Evolutionary conservation across 2,329 filamentous ascomycete species (phyloP), one percentile per base, ranked within the genome.

Genomic region (Reticulascus tulasneorum): DNA sequence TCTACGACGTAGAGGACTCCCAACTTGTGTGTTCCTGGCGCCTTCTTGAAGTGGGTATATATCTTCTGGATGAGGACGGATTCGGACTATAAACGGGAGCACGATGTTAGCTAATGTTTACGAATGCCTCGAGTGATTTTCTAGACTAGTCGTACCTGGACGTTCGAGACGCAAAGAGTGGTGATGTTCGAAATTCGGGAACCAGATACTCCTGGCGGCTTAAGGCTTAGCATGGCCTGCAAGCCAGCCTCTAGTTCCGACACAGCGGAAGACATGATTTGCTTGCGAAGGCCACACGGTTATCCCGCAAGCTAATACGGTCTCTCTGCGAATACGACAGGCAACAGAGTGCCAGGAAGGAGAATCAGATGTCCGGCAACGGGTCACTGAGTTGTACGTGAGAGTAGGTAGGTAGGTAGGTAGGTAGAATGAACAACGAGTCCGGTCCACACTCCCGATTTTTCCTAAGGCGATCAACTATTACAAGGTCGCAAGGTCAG

Each of bases 1-100:
- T 98, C 93, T 90, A 98, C 87, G 69, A 97, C 90, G 82, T 98
- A 98, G 69, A 98, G 83, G 59, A 96, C 90, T 68, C 93, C 93
- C 64, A 98, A 78, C 70, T 98, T 98, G 78, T 98, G 91, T 61
- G 89, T 94, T 60, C 81, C 81, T 42, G 88, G 87, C 50, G 90
- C 84, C 66, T 93, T 94, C 67, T 94, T 95, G 76, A 97, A 94
- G 58, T 96, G 90, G 49, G 90, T 94, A 68, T 86, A 95, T 56
- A 98, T 84, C 63, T 94, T 96, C 63, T 95, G 89, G 53, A 97
- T 87, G 57, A 98, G 81, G 53, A 90, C 82, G 36, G 88, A 93
- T 70, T 97, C 91, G 65, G 86, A 91, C 93, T 96, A 69, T 56
- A 53, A 40, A 39, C 32, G 41, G 31, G 35, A 42, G 32, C 29